Evolutionary conservation across 441 rosid species (phyloP), one percentile per base, ranked within the genome.

Genomic region (Raphanus hybrid): DNA sequence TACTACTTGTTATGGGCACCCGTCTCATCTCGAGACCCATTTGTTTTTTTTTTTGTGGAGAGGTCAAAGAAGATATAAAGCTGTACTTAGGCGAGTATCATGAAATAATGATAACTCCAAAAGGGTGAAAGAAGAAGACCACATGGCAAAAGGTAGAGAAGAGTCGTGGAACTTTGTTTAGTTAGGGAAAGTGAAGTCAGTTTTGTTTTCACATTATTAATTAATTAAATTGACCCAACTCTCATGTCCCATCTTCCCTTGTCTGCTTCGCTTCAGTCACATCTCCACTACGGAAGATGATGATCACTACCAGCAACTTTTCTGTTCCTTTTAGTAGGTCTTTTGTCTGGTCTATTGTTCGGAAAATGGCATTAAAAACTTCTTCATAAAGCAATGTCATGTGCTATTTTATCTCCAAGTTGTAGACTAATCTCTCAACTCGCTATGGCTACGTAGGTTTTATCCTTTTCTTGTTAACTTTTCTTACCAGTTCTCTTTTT

Each of bases 311-410:
- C 69, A 69, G 8, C 67, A 75, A 23, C 26, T 23, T 23, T 23
- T 23, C 26, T 23, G 26, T 52, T 20, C 52, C 50, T 71, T 54
- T 66, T 45, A 59, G 59, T 72, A 65, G 76, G 67, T 77, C 54
- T 71, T 65, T 77, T 71, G 73, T 66, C 76, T n/a, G 45, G 72
- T 71, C 81, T 77, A 71, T 78, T 71, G 54, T 67, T 78, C 12
- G 75, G 63, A 59, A 71, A 43, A 58, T 77, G 63, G 66, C 75
- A 26, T 70, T 3, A 48, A 54, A 34, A 20, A 4, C 62, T 63
- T 54, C 5, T 52, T 61, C 54, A 11, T 39, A 52, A 69, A 63
- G 70, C 74, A 61, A 27, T 15, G 18, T 12, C 80, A 77, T 70
- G 71, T 77, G 80, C 16, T 48, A 77, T 71, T 71, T 57, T 71